These are phyloP conservation scores for Nemania sp. DNA, from an alignment of 2,329 filamentous ascomycete genomes.

Conservation along the genomic window DNA sequence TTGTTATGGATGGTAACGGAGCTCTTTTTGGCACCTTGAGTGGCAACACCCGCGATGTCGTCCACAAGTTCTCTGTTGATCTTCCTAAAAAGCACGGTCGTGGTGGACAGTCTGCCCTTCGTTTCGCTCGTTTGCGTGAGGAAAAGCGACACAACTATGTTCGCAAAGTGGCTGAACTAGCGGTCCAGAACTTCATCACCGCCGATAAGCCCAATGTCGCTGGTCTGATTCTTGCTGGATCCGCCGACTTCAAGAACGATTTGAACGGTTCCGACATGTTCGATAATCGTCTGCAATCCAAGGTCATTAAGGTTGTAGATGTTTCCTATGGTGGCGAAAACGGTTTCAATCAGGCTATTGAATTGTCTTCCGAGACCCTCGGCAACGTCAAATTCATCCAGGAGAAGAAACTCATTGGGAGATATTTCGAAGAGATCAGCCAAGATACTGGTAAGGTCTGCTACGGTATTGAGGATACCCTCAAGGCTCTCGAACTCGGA, in stretches of 20 bases:
- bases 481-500: slow-evolving; percentile 96
- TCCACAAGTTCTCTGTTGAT: slow-evolving; percentile 99
- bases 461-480: slow-evolving; percentile 97
- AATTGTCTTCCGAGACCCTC: slow-evolving; percentile 92
- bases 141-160: slow-evolving; percentile 99
- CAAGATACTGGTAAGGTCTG: slow-evolving; percentile 97
- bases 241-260: slow-evolving; percentile 99
- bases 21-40: slow-evolving; percentile 96
- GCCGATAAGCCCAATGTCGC: slow-evolving; percentile 98
- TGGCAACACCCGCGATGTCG: slow-evolving; percentile 94
- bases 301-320: slow-evolving; percentile 99
- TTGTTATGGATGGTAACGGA: slow-evolving; percentile 99
- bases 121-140: slow-evolving; percentile 99
- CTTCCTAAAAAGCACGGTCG: slow-evolving; percentile 99
- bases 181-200: slow-evolving; percentile 99
- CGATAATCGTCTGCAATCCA: slow-evolving; percentile 87
- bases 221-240: slow-evolving; percentile 94
- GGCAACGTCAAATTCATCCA: slow-evolving; percentile 99
- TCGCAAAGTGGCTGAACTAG: slow-evolving; percentile 96
- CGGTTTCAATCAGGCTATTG: slow-evolving; percentile 99
- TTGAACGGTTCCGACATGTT: slow-evolving; percentile 98
- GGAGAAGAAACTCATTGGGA: slow-evolving; percentile 99
- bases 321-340: slow-evolving; percentile 99
- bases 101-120: slow-evolving; percentile 99
- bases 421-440: slow-evolving; percentile 99